Conservation (phyloP, 352 stramenopile species). For the Phytophthora agathidicida region DNA sequence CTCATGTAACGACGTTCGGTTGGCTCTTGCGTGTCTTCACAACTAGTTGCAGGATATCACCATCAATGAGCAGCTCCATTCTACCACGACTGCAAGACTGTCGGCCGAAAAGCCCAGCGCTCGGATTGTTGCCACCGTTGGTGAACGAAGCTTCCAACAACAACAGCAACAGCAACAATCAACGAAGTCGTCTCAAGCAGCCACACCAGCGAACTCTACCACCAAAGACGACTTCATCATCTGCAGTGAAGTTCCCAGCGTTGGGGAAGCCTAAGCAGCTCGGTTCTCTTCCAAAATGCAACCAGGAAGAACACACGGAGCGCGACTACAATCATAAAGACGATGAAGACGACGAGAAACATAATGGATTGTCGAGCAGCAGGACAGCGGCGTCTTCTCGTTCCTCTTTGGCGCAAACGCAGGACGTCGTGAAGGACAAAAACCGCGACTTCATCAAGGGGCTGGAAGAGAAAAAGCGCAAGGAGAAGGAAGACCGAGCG, state of each 20-base stretch:
- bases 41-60: too few relatives aligned
- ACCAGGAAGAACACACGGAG: conserved; percentile 50
- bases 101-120: conserved; percentile 11
- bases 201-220: conserved; percentile 19
- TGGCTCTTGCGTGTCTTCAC: too few relatives aligned
- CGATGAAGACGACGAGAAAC: conserved; percentile 31
- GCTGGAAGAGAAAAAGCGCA: conserved; percentile 74
- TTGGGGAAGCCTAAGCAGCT: conserved; percentile 40
- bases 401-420: conserved; percentile 10
- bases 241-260: conserved; percentile 42
- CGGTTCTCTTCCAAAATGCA: conserved; percentile 21
- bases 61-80: conserved; percentile 20
- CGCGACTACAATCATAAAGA: conserved; percentile 21
- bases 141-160: conserved; percentile 11
- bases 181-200: conserved; percentile 33
- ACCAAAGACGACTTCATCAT: conserved; percentile 15
- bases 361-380: conserved; percentile 20
- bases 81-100: conserved; percentile 22
- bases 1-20: conserved; percentile 11
- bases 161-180: conserved; percentile 11
- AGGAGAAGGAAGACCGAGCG: conserved; percentile 60
- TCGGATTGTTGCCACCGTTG: conserved; percentile 25
- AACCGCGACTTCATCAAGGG: conserved; percentile 73
- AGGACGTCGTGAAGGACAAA: conserved; percentile 42
- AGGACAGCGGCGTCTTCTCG: conserved; percentile 18